Evolutionary conservation across 306 rosid genomes (phyloP).

Genomic region (Dryas octopetala): DNA sequence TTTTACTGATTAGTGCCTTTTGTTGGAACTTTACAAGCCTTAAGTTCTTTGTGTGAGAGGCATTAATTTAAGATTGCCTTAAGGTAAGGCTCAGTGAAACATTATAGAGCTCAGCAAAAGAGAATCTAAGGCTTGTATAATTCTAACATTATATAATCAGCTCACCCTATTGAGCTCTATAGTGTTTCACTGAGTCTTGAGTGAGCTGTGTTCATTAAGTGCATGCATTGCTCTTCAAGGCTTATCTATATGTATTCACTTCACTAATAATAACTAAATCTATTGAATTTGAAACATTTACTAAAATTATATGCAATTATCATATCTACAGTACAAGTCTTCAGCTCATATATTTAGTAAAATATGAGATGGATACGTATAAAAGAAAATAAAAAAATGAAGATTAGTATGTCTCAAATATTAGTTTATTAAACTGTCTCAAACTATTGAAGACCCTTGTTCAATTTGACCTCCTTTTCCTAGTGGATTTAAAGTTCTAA

Average conservation of each 20-base stretch:
- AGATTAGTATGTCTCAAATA: no score
- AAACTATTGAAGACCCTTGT: no score
- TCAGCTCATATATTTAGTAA: no score
- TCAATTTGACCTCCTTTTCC: not conserved
- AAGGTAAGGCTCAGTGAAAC: not conserved
- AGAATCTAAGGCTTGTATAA: not conserved
- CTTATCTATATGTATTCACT: not conserved
- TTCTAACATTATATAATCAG: not conserved
- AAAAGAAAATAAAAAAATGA: no score
- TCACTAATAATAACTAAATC: not conserved
- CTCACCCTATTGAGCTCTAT: not conserved
- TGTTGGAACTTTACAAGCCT: not conserved
- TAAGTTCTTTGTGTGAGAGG: not conserved
- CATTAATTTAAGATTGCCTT: not conserved
- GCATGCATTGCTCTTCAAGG: not conserved
- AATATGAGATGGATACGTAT: no score
- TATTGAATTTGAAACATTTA: not conserved
- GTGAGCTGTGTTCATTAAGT: not conserved
- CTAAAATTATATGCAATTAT: no score
- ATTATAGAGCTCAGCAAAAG: not conserved
- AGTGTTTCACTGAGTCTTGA: not conserved
- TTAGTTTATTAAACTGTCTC: no score
- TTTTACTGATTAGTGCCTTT: not conserved
- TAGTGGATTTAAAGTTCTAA: not conserved
- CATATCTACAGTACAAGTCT: no score